A percentile compares a stretch with the other conserved stretches of the same genome.
Conservation (phyloP, 495 filamentous ascomycete species). For the Trichoderma virens region DNA sequence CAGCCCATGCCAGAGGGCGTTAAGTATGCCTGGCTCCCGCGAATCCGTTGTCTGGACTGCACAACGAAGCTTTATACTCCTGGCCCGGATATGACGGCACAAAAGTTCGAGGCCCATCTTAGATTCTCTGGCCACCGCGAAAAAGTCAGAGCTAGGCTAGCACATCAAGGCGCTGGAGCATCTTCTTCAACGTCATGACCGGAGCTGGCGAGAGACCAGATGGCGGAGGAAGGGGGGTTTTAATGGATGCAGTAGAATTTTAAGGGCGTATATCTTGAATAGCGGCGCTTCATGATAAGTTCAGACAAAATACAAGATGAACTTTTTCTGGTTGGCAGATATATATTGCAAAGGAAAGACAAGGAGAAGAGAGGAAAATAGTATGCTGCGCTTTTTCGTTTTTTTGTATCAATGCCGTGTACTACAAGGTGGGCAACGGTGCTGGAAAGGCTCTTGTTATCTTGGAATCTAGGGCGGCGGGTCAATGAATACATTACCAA, state of each 20-base stretch:
- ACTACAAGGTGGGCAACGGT: too few relatives aligned
- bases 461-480: neutral
- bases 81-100: conserved; percentile 70
- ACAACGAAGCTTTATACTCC: conserved; percentile 89
- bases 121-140: conserved; percentile 71
- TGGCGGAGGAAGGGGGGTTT: neutral
- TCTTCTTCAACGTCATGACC: neutral
- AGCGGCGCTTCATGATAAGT: neutral
- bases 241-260: neutral
- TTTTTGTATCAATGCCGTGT: too few relatives aligned
- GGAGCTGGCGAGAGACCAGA: neutral
- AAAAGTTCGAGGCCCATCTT: conserved; percentile 89
- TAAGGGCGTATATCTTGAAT: neutral
- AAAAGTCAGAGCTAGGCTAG: conserved; percentile 43
- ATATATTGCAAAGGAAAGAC: neutral
- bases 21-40: conserved; percentile 69
- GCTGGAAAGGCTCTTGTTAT: neutral
- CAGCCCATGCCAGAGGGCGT: conserved; percentile 44
- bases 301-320: neutral
- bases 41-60: conserved; percentile 86
- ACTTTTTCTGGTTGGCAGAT: neutral
- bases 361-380: neutral
- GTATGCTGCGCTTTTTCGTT: too few relatives aligned
- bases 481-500: neutral
- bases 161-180: neutral